Evolutionary conservation across 257 asterid genomes (phyloP), one percentile per base, ranked within the genome.

Genomic region (Gentiana macrophylla): DNA sequence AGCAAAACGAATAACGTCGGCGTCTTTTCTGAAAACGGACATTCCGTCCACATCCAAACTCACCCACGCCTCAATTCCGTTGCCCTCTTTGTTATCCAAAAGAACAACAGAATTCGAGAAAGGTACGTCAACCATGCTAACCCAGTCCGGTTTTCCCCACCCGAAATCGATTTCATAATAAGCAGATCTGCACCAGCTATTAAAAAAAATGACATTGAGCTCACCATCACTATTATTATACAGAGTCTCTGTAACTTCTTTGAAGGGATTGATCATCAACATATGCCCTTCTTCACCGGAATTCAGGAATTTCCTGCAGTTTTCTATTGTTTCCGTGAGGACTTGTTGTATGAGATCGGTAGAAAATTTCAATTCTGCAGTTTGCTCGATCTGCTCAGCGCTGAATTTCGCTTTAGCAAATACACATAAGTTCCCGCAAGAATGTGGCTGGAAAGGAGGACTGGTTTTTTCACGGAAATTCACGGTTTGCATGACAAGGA

Each of bases 111-210:
- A 1, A 9, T 32, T 44, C 13, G 24, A 32, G 4, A 3, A 2
- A 4, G 15, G 53, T 4, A 38, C 44, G 44, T 8, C 11, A 1
- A 1, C 1, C 32, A 5, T 10, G 62, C 32, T 4, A 65, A n/a
- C 48, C n/a, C 69, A 47, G 6, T 52, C 50, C 50, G 76, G 72
- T 35, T 57, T 57, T 3, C 79, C 79, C 72, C 72, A 65, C 3
- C 72, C 72, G 47, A 41, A 73, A 11, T 73, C 69, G 52, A 65
- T 55, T 49, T 65, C 70, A 41, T 73, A 73, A 6, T 56, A 35
- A 0, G 63, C 69, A 61, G 61, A 64, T 4, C 66, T 61, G 12
- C 74, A 61, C 75, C 72, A 69, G 24, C 79, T 69, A 2, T 59
- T 68, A 5, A 73, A 69, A n/a, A 5, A 47, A 13, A 44, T 66